A percentile compares a stretch with the other conserved stretches of the same genome.
These are phyloP conservation scores for Exobasidium rhododendri DNA, from an alignment of 1,284 basidiomycete genomes.

Conservation along the genomic window DNA sequence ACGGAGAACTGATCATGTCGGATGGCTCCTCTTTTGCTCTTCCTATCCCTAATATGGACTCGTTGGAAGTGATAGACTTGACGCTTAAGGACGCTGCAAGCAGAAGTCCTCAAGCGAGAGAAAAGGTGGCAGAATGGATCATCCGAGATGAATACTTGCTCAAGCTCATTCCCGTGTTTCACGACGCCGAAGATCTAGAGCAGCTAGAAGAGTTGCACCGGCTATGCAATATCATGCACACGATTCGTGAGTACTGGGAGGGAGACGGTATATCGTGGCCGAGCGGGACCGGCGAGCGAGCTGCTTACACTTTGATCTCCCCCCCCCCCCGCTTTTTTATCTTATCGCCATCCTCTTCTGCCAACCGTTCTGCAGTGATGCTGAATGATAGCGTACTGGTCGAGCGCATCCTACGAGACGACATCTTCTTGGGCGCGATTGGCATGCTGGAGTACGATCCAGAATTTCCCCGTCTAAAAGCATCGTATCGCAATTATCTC, in stretches of 20 bases:
- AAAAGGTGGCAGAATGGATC: constrained; percentile 70
- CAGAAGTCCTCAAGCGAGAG: constrained; percentile 61
- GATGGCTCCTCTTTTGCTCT: constrained; percentile 38
- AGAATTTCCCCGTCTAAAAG: constrained; percentile 90
- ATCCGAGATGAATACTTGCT: constrained; percentile 77
- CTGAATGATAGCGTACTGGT: constrained; percentile 92
- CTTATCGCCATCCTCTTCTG: constrained; percentile 6
- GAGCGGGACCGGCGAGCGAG: neutral
- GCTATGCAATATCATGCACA: constrained; percentile 87
- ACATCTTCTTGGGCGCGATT: constrained; percentile 84
- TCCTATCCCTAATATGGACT: constrained; percentile 53
- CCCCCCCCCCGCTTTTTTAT: constrained; percentile 6
- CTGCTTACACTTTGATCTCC: neutral
- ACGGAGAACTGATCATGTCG: constrained; percentile 19
- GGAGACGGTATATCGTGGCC: constrained; percentile 45
- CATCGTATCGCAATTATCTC: constrained; percentile 91
- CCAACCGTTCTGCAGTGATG: constrained; percentile 61
- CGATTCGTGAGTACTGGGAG: constrained; percentile 66
- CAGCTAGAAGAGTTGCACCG: constrained; percentile 82
- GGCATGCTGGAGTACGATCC: constrained; percentile 98
- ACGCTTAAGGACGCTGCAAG: constrained; percentile 39
- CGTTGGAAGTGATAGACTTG: constrained; percentile 51
- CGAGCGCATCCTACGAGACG: constrained; percentile 90
- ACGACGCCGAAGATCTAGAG: constrained; percentile 87
- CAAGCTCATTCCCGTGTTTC: constrained; percentile 75